Conservation (phyloP, 1,284 basidiomycete species). For the Caloboletus inedulis region DNA sequence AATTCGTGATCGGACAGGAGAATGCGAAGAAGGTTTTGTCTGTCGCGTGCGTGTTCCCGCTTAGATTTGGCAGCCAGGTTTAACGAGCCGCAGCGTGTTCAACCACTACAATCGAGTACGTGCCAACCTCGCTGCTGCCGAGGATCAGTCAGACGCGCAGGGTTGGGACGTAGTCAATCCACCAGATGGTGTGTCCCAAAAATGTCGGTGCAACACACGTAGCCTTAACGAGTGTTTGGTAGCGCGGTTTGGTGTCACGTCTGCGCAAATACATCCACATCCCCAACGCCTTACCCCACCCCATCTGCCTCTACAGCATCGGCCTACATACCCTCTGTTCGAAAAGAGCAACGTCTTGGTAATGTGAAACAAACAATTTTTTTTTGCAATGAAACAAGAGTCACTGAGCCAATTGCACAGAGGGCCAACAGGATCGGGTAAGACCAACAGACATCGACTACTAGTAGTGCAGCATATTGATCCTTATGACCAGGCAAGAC, state of each 20-base stretch:
- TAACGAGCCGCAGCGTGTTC: conserved; percentile 62
- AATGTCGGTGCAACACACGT: background rate
- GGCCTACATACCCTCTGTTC: conserved; percentile 55
- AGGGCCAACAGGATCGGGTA: conserved; percentile 81
- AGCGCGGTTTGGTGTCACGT: conserved; percentile 41
- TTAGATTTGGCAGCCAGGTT: background rate
- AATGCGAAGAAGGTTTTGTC: conserved; percentile 90
- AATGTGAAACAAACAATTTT: conserved; percentile 42
- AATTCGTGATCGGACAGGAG: conserved; percentile 91
- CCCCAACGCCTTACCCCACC: conserved; percentile 38
- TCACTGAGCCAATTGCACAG: conserved; percentile 37
- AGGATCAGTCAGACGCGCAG: conserved; percentile 41
- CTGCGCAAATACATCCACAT: conserved; percentile 58
- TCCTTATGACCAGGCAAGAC: conserved; percentile 67
- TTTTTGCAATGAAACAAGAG: conserved; percentile 1
- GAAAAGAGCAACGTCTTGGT: conserved; percentile 95
- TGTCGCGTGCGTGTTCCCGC: conserved; percentile 66
- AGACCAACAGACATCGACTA: background rate
- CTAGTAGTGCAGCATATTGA: background rate
- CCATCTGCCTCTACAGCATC: conserved; percentile 41
- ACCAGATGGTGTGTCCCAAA: conserved; percentile 34
- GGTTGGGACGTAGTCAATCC: conserved; percentile 28
- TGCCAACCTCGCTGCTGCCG: conserved; percentile 54
- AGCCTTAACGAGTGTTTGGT: conserved; percentile 2
- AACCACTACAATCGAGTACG: conserved; percentile 87